Conservation (phyloP, 257 asterid genomes). For the Marsdenia floribunda region DNA sequence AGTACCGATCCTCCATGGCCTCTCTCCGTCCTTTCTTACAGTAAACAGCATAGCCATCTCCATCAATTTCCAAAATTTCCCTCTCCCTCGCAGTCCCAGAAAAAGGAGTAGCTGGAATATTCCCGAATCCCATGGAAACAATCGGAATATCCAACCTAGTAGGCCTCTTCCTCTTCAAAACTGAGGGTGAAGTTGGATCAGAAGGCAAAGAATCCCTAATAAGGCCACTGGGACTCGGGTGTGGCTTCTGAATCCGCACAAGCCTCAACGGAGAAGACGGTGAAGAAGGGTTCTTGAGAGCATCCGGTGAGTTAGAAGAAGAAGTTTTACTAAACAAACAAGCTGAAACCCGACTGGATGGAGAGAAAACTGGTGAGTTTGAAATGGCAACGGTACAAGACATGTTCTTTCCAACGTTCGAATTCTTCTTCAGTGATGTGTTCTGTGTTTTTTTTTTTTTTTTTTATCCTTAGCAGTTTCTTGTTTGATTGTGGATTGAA, state of each 20-base stretch:
- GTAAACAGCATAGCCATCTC: slow-evolving; percentile 67
- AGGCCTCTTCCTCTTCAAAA: slow-evolving; percentile 39
- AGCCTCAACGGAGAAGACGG: slow-evolving; percentile 54
- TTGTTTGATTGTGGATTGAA: not conserved
- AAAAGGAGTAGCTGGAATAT: slow-evolving; percentile 20
- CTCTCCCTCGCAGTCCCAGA: slow-evolving; percentile 21
- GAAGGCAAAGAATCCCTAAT: slow-evolving; percentile 35
- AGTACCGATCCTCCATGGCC: slow-evolving; percentile 76
- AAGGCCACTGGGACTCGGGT: slow-evolving; percentile 36
- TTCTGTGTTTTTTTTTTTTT: too few relatives aligned
- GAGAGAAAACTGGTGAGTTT: slow-evolving; percentile 57
- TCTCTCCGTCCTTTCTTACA: slow-evolving; percentile 84
- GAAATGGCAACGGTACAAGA: slow-evolving; percentile 51
- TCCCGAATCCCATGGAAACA: slow-evolving; percentile 19
- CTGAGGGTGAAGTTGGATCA: slow-evolving; percentile 22
- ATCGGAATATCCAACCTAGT: slow-evolving; percentile 36
- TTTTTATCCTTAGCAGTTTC: too few relatives aligned
- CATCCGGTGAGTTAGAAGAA: slow-evolving; percentile 29
- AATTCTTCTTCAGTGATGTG: slow-evolving; percentile 3
- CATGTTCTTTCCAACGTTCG: slow-evolving; percentile 32
- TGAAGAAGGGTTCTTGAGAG: slow-evolving; percentile 24
- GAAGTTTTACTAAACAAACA: slow-evolving; percentile 27
- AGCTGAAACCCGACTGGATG: slow-evolving; percentile 25
- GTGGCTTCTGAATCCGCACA: slow-evolving; percentile 48
- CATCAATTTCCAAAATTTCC: slow-evolving; percentile 54